These are phyloP conservation scores for Helianthus tuberosus DNA, from an alignment of 129 eudicot species.

Conservation along the genomic window DNA sequence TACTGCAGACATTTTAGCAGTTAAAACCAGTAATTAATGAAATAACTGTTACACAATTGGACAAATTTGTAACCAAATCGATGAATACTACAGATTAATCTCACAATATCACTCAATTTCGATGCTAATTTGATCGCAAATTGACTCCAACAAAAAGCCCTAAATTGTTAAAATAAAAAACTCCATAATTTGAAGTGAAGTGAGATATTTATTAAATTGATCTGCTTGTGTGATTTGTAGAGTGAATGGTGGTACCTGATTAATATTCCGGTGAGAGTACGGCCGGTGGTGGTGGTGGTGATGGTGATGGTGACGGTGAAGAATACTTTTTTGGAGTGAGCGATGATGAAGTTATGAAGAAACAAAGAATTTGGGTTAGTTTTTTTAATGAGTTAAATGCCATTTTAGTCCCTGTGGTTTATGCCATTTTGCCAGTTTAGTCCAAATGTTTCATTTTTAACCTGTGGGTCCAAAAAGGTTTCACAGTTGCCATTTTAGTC, in stretches of 20 bases:
- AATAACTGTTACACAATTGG: background rate
- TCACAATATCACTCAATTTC: background rate
- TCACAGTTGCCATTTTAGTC: too few species aligned
- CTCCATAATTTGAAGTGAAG: constrained; percentile 21
- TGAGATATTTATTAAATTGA: background rate
- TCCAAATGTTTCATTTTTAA: too few species aligned
- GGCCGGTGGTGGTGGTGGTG: background rate
- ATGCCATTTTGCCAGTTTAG: too few species aligned
- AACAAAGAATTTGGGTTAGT: constrained; percentile 3
- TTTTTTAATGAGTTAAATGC: background rate
- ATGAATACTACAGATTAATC: background rate
- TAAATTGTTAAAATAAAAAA: background rate
- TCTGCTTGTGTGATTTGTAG: background rate
- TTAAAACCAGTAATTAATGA: background rate
- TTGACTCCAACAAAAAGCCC: background rate
- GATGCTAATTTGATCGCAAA: background rate
- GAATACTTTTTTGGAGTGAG: background rate
- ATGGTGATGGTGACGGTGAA: constrained; percentile 6
- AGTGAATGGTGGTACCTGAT: constrained; percentile 26
- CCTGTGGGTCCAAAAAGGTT: too few species aligned
- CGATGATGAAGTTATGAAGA: background rate
- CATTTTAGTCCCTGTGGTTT: too few species aligned
- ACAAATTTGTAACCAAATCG: background rate
- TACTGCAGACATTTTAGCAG: constrained; percentile 9
- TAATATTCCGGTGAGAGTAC: background rate